phyloP scores from a whole-genome alignment of 2,329 filamentous ascomycete species.

The Fusarium abutilonis region DNA sequence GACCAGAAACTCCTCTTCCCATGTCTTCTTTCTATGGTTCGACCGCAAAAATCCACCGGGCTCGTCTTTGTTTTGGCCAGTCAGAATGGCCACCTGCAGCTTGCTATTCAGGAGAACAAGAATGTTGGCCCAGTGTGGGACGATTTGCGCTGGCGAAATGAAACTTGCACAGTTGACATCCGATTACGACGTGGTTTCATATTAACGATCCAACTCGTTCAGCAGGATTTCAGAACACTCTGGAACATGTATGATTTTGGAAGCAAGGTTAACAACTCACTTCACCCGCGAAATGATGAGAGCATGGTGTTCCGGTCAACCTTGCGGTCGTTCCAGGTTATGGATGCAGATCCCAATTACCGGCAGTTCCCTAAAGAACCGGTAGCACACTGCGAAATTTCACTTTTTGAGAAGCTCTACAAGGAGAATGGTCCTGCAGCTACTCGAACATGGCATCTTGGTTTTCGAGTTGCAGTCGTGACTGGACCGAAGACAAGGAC shows the following conservation, averaged over 20 bases:
- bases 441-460: slow-evolving; percentile 76
- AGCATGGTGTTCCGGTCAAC: slow-evolving; percentile 73
- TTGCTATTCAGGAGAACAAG: slow-evolving; percentile 76
- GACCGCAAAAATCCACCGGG: slow-evolving; percentile 73
- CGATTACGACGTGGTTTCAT: slow-evolving; percentile 80
- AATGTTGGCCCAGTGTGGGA: slow-evolving; percentile 79
- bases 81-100: slow-evolving; percentile 79
- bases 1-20: slow-evolving; percentile 75
- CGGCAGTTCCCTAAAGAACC: slow-evolving; percentile 80
- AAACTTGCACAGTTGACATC: slow-evolving; percentile 71
- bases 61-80: slow-evolving; percentile 80
- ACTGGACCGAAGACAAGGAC: slow-evolving; percentile 82
- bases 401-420: slow-evolving; percentile 76
- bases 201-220: slow-evolving; percentile 74
- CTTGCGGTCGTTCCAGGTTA: slow-evolving; percentile 81
- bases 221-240: slow-evolving; percentile 80
- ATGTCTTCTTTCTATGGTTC: slow-evolving; percentile 79
- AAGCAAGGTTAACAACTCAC: slow-evolving; percentile 75
- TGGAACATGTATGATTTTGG: slow-evolving; percentile 90
- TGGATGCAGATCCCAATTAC: slow-evolving; percentile 75
- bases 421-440: slow-evolving; percentile 78
- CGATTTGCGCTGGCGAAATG: slow-evolving; percentile 81
- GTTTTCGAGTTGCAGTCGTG: slow-evolving; percentile 80
- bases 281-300: slow-evolving; percentile 77
- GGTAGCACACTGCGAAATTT: slow-evolving; percentile 74